These are phyloP conservation scores for Radiomyces spectabilis DNA, from an alignment of 192 early-diverging fungal species.

Conservation along the genomic window DNA sequence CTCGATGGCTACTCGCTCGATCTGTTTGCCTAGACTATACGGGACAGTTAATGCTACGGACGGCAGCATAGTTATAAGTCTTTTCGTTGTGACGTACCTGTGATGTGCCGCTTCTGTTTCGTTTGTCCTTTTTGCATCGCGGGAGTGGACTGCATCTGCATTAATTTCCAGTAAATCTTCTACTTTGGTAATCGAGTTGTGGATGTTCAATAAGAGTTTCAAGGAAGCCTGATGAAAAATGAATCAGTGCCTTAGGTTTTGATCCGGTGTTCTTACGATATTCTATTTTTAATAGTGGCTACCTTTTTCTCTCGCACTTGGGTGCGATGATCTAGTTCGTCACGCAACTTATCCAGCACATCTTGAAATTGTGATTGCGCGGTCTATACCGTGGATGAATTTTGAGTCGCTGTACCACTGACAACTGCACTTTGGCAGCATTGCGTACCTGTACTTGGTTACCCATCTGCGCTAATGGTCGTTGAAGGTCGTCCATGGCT, in stretches of 20 bases:
- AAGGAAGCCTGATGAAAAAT: conserved; percentile 39
- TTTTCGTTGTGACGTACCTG: background rate
- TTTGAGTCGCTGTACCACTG: background rate
- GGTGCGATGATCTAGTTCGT: conserved; percentile 51
- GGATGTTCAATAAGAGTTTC: conserved; percentile 65
- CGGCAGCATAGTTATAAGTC: background rate
- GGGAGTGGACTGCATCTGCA: conserved; percentile 6
- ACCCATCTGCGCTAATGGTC: conserved; percentile 54
- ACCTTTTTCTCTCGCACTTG: conserved; percentile 68
- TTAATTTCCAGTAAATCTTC: conserved; percentile 62
- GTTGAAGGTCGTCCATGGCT: conserved; percentile 51
- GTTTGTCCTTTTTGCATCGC: background rate
- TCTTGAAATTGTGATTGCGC: conserved; percentile 40
- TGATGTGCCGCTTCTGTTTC: background rate
- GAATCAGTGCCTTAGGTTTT: background rate
- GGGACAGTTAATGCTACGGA: background rate
- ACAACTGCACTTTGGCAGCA: background rate
- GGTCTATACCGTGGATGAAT: conserved; percentile 28
- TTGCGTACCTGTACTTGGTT: conserved; percentile 47
- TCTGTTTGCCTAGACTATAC: conserved; percentile 52
- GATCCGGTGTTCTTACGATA: background rate
- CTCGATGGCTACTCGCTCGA: conserved; percentile 79
- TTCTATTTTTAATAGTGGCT: background rate
- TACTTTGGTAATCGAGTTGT: conserved; percentile 71
- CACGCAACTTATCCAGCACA: conserved; percentile 48